Base-by-base conservation (phyloP, 768 basidiomycete species). In the Termitomyces sp. region DNA sequence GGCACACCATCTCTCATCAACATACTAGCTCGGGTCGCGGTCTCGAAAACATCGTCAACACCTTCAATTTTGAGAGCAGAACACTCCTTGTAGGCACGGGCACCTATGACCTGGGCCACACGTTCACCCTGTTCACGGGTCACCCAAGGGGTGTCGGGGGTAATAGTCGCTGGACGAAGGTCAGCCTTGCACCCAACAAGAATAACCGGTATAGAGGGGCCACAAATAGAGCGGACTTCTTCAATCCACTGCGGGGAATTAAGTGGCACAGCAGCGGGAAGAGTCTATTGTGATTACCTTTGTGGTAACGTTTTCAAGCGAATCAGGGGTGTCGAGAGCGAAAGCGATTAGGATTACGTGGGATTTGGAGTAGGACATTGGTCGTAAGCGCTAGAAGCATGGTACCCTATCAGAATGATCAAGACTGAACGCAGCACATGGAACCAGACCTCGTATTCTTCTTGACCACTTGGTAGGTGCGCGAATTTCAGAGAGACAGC, bases 321-420 rank as follows among this genome's bases (percentile, higher is more conserved):
- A 96, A 75, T 98, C 97, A 24, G 93, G 94, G 39, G 94, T 94
- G 75, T 98, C 96, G 67, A 98, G 86, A 52, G 93, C 85, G 71
- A 95, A 99, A 47, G 95, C 95, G 69, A 99, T 98, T 63, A 99
- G 85, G 70, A 99, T 97, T 68, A 99, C 93, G 74, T 99, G 97
- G 60, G 96, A 97, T 78, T 97, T 93, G 55, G 95, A 94, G 75
- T 98, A 98, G 49, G 95, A 97, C 74, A 99, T 85, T 49, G 97
- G 97, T 66, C 97, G 87, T 67, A 98, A 80, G 63, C 96, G 89
- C 89, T 95, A 69, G 12, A 55, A 57, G 42, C 33, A 36, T 33
- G 37, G 42, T 48, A 55, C 50, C 46, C 53, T 12, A 54, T 53
- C 33, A 62, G 52, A 34, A 56, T 51, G 51, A 55, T 55, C 37